Evolutionary conservation across 1,284 basidiomycete genomes (phyloP), one percentile per base, ranked within the genome.

Genomic region (Cutaneotrichosporon dermatis): DNA sequence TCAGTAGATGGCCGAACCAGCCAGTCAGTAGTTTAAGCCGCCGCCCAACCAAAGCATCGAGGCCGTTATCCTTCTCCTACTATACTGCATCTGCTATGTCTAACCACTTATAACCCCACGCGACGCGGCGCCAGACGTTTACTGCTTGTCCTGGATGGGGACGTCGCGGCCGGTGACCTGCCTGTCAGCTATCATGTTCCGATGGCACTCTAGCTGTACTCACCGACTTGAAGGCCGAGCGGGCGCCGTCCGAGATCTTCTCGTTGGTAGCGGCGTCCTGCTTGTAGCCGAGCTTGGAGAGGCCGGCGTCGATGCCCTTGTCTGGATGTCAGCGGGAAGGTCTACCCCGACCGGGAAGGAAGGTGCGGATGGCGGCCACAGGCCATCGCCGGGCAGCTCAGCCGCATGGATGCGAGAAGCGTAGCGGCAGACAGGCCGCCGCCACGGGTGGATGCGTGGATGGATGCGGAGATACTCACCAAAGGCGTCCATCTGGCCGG

Each of bases 171-270:
- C 74, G 33, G 72, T 70, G 12, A 55, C 65, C 73, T 75, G 55
- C 2, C 25, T 12, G 52, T 54, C 13, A 59, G 53, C 45, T 48
- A 25, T 25, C 41, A n/a, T 16, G 15, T 16, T 25, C 43, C 13
- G 25, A 25, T 25, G 25, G 25, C 25, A 25, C 25, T 25, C 25
- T 25, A 25, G 25, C 25, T 25, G 34, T 12, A 55, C 57, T 54
- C 51, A 61, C 63, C 55, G 77, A 78, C 71, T 79, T 78, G 74
- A 78, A 77, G n/a, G 60, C 68, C 4, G 61, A 64, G 59, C 77
- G 68, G 59, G 79, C 58, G 39, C 78, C 79, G 65, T 80, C 79
- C 51, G 75, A 77, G 71, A 79, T 78, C 72, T 78, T 79, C 69
- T 79, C 78, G 54, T 75, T 77, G n/a, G 76, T 80, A 7, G 55